Conservation (phyloP, 768 basidiomycete species). For the Tulasnella sp. region DNA sequence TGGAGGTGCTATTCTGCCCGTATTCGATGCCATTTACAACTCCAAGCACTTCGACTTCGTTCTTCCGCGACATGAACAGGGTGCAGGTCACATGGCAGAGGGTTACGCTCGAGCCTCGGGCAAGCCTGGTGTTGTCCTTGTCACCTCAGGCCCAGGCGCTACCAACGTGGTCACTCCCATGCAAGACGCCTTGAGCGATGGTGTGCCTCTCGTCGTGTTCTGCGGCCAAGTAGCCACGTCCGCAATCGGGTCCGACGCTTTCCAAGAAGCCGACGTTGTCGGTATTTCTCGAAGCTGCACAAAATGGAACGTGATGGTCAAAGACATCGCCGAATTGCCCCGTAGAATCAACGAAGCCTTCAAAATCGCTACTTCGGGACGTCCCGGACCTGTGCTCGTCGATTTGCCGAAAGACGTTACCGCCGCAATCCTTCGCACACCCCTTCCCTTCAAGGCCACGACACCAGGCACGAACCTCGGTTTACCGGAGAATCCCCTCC, state of each 20-base stretch:
- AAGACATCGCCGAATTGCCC: slow-evolving; percentile 90
- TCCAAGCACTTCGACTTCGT: slow-evolving; percentile 92
- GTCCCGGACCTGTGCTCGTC: slow-evolving; percentile 95
- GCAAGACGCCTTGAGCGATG: slow-evolving; percentile 95
- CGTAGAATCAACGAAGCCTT: slow-evolving; percentile 97
- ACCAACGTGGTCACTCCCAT: slow-evolving; percentile 97
- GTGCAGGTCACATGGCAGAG: slow-evolving; percentile 98
- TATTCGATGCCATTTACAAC: slow-evolving; percentile 99
- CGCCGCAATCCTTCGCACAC: slow-evolving; percentile 76
- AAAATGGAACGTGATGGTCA: slow-evolving; percentile 99
- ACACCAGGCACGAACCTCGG: slow-evolving; percentile 70
- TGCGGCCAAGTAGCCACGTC: slow-evolving; percentile 97
- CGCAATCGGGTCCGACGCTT: slow-evolving; percentile 97
- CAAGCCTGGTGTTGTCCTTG: slow-evolving; percentile 94
- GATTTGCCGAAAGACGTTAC: slow-evolving; percentile 99
- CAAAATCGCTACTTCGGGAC: slow-evolving; percentile 95
- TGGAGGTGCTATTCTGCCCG: slow-evolving; percentile 94
- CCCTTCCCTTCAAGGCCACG: slow-evolving; percentile 78
- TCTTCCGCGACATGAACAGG: slow-evolving; percentile 94
- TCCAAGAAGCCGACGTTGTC: slow-evolving; percentile 96
- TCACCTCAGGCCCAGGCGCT: slow-evolving; percentile 95
- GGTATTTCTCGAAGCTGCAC: slow-evolving; percentile 97
- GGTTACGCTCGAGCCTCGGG: slow-evolving; percentile 97
- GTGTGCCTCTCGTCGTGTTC: slow-evolving; percentile 91
- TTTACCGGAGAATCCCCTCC: slow-evolving; percentile 67